Base-by-base conservation (phyloP, 108 stramenopile species). In the Bacterosira constricta region DNA sequence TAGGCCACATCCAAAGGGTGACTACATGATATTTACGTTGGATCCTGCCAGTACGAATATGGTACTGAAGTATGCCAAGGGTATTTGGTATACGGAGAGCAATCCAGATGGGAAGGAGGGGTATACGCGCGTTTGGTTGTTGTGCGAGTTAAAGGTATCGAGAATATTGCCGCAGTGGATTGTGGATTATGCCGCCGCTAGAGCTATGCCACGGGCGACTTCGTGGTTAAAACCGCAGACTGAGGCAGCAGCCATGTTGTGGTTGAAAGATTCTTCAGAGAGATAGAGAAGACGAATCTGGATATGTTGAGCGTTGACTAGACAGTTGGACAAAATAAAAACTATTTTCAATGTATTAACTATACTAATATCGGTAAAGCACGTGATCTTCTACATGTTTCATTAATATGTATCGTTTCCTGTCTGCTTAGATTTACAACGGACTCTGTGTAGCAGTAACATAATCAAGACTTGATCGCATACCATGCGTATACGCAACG, bases 171-270 rank as follows among this genome's bases (percentile, higher is more conserved):
- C 93, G 2, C 80, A 76, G 41, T 94, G 89, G 61, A 92, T 94
- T 66, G 88, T 90, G 6, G 90, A 92, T 61, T 94, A 94, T 62
- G 83, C 93, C n/a, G 93, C 93, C 0, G 68, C 83, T 37, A 77
- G 89, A 30, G 93, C 93, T 17, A 94, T 94, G 93, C 93, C 93
- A 2, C 70, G 93, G 56, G 93, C 93, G 17, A 95, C 93, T 5
- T 86, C 86, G 38, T 95, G 93, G 93, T 65, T 95, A 21, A 88
- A 83, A 50, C 90, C 93, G 21, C 77, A 84, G 34, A 87, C 90
- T 0, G 90, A 95, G 67, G 79, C 85, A 29, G 84, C 86, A 11
- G 83, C 86, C 17, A 66, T 65, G 32, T 37, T 81, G 42, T 88
- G 88, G 88, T 76, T 88, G 59, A 85, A 79, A 34, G 66, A 78